Conservation (phyloP, 331 rosid genomes). For the Spiraea crenata region DNA sequence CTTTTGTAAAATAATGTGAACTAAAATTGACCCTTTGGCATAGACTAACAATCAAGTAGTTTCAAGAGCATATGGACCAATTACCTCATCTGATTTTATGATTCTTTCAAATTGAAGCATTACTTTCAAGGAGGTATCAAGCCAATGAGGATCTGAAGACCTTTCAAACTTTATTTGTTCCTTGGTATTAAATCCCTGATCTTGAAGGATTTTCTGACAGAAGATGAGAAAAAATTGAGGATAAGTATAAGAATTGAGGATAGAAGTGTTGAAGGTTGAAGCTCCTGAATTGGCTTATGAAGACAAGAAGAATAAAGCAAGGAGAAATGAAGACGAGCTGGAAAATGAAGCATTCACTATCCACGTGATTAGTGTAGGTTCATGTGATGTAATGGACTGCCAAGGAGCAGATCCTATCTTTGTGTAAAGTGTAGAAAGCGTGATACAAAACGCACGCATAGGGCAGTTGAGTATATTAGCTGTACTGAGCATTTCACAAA, state of each 20-base stretch:
- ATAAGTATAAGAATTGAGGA: constrained; percentile 8
- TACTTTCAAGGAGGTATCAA: constrained; percentile 36
- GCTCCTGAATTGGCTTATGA: no score
- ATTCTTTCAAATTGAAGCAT: constrained; percentile 65
- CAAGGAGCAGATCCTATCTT: no score
- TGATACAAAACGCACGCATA: no score
- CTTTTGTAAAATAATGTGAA: background rate
- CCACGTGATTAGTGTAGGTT: no score
- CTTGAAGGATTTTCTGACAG: constrained; percentile 56
- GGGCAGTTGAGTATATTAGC: no score
- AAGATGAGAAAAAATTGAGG: constrained; percentile 18
- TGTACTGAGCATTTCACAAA: no score
- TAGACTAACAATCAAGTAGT: background rate
- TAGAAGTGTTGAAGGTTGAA: background rate
- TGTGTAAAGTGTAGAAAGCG: no score
- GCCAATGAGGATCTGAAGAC: constrained; percentile 35
- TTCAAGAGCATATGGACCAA: constrained; percentile 18
- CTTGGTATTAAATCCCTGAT: constrained; percentile 55
- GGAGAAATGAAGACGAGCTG: no score
- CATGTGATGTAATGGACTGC: no score
- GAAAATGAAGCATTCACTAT: no score
- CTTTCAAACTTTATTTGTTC: constrained; percentile 43
- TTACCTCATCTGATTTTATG: constrained; percentile 78
- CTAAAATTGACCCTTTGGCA: no score
- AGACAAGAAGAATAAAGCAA: no score